phyloP scores from a whole-genome alignment of 179 eudicot species.

The Vitellaria paradoxa region DNA sequence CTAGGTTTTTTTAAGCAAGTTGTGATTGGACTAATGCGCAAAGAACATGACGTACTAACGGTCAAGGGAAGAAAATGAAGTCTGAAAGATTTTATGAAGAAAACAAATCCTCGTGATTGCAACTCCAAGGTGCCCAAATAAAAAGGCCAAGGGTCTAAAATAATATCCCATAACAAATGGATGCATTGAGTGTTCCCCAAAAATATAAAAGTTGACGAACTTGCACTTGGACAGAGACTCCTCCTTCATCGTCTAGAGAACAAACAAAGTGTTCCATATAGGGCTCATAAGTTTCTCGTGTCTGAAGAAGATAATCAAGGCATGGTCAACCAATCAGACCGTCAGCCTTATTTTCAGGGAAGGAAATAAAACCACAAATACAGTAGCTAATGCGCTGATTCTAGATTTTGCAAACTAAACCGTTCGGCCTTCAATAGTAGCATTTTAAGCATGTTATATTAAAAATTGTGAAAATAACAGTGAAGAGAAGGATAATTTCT shows the following conservation, averaged over 20 bases:
- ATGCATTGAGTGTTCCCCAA: neutral
- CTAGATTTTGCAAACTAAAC: neutral
- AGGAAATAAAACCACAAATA: slow-evolving; percentile 5
- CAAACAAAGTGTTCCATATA: neutral
- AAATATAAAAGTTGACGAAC: neutral
- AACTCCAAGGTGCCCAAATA: neutral
- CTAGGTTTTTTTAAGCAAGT: too few species aligned
- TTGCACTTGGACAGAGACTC: too few species aligned
- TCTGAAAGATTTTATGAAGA: too few species aligned
- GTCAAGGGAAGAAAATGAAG: too few species aligned
- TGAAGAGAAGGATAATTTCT: too few species aligned
- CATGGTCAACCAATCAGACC: neutral
- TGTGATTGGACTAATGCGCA: too few species aligned
- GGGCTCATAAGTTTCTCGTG: neutral
- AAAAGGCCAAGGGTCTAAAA: neutral
- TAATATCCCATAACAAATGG: neutral
- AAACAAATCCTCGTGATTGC: neutral
- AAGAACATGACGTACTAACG: too few species aligned
- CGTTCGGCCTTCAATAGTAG: neutral
- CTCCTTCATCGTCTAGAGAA: too few species aligned
- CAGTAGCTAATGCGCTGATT: neutral
- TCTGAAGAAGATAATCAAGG: neutral
- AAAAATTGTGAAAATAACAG: neutral
- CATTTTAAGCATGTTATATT: neutral
- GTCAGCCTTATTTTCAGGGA: neutral